Evolutionary conservation across 2,329 filamentous ascomycete genomes (phyloP), one percentile per base, ranked within the genome.

Genomic region (Phaeoacremonium minimum): DNA sequence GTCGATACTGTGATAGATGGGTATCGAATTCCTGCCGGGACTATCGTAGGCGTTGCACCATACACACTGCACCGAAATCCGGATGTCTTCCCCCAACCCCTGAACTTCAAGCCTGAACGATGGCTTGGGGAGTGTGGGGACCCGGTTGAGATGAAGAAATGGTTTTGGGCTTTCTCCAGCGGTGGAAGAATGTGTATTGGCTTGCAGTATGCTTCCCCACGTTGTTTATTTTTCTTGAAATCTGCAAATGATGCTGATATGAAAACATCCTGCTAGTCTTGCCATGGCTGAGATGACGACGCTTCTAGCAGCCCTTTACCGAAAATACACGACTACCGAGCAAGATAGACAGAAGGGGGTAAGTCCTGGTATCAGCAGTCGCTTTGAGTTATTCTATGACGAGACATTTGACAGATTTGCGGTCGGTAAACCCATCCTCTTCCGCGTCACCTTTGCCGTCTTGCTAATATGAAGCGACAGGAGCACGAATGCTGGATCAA

Each of bases 231-330:
- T 29, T 9, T 7, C 19, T 15, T 31, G 2, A 26, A n/a, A 9
- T 26, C 15, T 28, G 1, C 4, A 30, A 11, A 12, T 18, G 12
- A 20, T 35, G 17, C 16, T 16, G 7, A 36, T n/a, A 13, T n/a
- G 8, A 15, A n/a, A 20, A 16, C 12, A 17, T 14, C 31, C n/a
- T n/a, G 9, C 22, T n/a, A 66, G 62, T 47, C 50, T 73, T 7
- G 69, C 69, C 4, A 69, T 70, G 59, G 65, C 66, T 12, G 69
- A 73, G 45, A 71, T 73, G 67, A 67, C 63, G 2, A 67, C 64
- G 2, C 46, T 73, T 6, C 48, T 66, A 2, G 58, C 66, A 4
- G 62, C 64, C 2, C 42, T 73, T 6, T 71, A 73, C 47, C 48
- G 62, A 34, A 53, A 47, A 19, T 73, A 70, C 44, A 51, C 33